A percentile compares a stretch with the other conserved stretches of the same genome.
Evolutionary conservation across 257 asterid species (phyloP).

Genomic region (Marsdenia floribunda): DNA sequence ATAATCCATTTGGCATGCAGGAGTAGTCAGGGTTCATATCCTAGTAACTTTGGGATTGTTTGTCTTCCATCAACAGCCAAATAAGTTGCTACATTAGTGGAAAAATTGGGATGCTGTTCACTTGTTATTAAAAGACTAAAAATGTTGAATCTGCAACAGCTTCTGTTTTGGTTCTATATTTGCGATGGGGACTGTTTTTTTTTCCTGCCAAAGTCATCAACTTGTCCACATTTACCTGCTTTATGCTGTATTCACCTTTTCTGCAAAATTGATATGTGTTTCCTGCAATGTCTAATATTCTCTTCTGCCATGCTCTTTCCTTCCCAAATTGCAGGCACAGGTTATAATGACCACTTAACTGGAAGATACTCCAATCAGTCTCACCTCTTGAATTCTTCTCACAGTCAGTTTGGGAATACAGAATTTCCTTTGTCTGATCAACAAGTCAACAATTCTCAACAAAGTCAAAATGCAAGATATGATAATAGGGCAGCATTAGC

Average conservation of each 20-base stretch:
- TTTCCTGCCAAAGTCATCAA: neutral
- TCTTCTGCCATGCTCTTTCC: neutral
- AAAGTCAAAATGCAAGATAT: constrained; percentile 36
- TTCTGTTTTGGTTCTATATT: neutral
- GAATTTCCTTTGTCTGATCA: constrained; percentile 38
- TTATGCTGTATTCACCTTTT: neutral
- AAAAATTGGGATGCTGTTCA: neutral
- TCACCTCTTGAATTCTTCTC: constrained; percentile 36
- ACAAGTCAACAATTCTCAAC: constrained; percentile 40
- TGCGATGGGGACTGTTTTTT: neutral
- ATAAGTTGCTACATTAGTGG: neutral
- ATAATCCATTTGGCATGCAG: neutral
- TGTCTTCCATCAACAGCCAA: neutral
- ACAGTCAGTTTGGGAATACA: constrained; percentile 37
- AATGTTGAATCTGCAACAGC: neutral
- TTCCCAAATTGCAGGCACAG: constrained; percentile 34
- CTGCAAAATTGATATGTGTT: too few relatives aligned
- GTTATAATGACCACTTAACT: constrained; percentile 41
- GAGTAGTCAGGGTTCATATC: neutral
- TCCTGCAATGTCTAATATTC: neutral
- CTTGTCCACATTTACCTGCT: neutral
- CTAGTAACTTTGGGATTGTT: neutral
- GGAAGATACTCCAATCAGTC: constrained; percentile 47
- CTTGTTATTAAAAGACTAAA: neutral
- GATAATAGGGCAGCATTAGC: constrained; percentile 49